Evolutionary conservation across 108 stramenopile species (phyloP), one percentile per base, ranked within the genome.

Genomic region (Fistulifera pelliculosa): DNA sequence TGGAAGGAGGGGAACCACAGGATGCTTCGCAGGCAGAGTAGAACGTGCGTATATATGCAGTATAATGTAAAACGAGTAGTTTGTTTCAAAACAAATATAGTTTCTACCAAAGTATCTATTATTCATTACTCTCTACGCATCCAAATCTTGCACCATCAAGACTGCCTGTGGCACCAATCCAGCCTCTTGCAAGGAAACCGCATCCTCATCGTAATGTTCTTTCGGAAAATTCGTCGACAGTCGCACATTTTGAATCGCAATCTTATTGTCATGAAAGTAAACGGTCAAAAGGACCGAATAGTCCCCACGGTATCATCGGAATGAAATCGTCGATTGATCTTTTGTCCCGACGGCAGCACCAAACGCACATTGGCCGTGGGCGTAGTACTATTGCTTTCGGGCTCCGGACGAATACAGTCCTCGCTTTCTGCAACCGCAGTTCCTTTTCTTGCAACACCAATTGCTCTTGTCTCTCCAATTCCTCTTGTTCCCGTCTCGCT

Each of bases 91-190:
- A n/a, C n/a, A n/a, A n/a, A n/a, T n/a, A n/a, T n/a, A n/a, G n/a
- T n/a, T n/a, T n/a, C n/a, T n/a, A n/a, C n/a, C n/a, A n/a, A n/a
- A n/a, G n/a, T n/a, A 35, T 35, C 8, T 35, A 35, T 8, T 8
- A 6, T 35, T 35, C 8, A 35, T 35, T 35, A 6, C 8, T 35
- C 31, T 8, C 70, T 75, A 90, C 11, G 89, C 79, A 79, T 90
- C 89, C 60, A 90, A 71, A 74, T 90, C 89, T 54, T 90, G 89
- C 25, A 86, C 83, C 89, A 90, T 90, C 39, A 90, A 56, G 1
- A 87, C 85, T 3, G 85, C 85, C 59, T 87, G 89, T 22, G 85
- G 85, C 27, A 47, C 38, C 42, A 91, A 68, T 14, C 71, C 89
- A 39, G 70, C 76, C 54, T 87, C 85, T 49, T 71, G 66, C 71